These are phyloP conservation scores for Sisymbrium irio DNA, from an alignment of 345 rosid genomes.

Conservation along the genomic window DNA sequence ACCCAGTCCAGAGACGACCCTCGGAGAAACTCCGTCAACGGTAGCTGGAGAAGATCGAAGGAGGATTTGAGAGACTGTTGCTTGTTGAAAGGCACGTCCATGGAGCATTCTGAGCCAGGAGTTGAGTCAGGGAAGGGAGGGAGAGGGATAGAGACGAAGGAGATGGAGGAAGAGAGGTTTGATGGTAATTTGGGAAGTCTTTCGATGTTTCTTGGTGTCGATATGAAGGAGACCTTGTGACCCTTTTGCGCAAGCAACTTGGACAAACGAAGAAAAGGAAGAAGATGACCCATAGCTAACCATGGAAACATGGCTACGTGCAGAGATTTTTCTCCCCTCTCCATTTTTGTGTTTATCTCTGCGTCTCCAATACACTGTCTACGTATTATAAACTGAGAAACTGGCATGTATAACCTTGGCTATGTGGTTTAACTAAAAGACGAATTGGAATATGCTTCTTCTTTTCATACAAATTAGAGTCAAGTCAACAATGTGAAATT, in stretches of 20 bases:
- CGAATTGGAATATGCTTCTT: neutral
- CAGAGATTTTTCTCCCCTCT: neutral
- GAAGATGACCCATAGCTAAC: neutral
- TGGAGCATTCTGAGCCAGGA: constrained; percentile 39
- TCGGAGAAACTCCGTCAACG: constrained; percentile 31
- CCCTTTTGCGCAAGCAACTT: neutral
- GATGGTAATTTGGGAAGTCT: constrained; percentile 33
- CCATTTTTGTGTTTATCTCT: constrained; percentile 19
- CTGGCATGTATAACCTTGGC: too few species aligned
- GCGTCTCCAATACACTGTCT: neutral
- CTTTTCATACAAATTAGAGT: neutral
- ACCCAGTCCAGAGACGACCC: constrained; percentile 40
- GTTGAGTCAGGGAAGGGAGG: constrained; percentile 14
- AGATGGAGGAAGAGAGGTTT: constrained; percentile 21
- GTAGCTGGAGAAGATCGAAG: constrained; percentile 37
- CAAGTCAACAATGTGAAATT: neutral
- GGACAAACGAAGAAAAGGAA: neutral
- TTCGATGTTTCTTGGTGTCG: constrained; percentile 28
- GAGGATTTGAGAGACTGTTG: constrained; percentile 44
- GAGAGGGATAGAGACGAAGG: constrained; percentile 28
- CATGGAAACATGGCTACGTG: neutral
- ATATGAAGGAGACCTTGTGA: neutral
- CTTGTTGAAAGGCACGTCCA: constrained; percentile 39
- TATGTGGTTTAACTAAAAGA: neutral
- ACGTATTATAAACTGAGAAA: neutral